Conservation (phyloP, 352 stramenopile genomes). For the Phytophthora litchii region DNA sequence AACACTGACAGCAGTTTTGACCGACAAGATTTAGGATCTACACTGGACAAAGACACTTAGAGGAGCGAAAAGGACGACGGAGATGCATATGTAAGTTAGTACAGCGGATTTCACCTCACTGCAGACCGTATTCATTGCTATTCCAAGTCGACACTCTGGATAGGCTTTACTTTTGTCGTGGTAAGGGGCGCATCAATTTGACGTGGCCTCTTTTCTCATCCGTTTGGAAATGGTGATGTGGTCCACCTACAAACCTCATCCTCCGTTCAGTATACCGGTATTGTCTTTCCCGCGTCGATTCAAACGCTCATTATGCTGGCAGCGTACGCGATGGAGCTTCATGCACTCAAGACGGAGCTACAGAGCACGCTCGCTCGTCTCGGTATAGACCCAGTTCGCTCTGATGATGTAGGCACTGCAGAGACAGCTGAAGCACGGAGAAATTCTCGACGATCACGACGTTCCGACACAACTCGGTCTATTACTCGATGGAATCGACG, state of each 20-base stretch:
- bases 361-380: conserved; percentile 53
- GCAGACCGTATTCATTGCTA: too few species aligned
- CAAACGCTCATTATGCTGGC: conserved; percentile 25
- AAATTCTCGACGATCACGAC: neutral
- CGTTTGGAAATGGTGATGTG: too few species aligned
- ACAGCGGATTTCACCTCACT: conserved; percentile 32
- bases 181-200: too few species aligned
- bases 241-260: too few species aligned
- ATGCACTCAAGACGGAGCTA: conserved; percentile 67
- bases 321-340: conserved; percentile 53
- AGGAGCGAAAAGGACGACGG: conserved; percentile 21
- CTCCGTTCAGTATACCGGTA: too few species aligned
- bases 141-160: too few species aligned
- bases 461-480: conserved; percentile 1
- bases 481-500: conserved; percentile 32
- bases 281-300: conserved; percentile 36
- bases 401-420: neutral
- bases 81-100: conserved; percentile 45
- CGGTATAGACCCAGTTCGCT: conserved; percentile 10
- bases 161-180: too few species aligned
- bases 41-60: conserved; percentile 17
- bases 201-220: too few species aligned
- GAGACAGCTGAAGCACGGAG: conserved; percentile 1
- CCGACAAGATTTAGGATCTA: conserved; percentile 3
- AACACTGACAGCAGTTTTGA: conserved; percentile 1